Percentiles rank a stretch among this genome's conserved stretches.
Evolutionary conservation across 768 basidiomycete species (phyloP).

Genomic region (Austroboletus eburneus): DNA sequence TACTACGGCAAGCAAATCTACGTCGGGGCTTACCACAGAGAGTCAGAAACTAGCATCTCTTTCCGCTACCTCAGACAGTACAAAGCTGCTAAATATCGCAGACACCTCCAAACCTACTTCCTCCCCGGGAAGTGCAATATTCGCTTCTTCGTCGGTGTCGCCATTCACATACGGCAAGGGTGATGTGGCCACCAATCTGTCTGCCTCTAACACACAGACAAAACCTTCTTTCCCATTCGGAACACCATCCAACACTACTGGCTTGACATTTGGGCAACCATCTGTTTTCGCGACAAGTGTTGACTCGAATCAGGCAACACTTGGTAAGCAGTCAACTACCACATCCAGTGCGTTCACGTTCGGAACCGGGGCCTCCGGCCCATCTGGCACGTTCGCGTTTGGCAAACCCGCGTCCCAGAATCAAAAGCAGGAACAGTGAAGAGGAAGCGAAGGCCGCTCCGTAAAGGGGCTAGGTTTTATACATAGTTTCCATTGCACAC

Average conservation of each 20-base stretch:
- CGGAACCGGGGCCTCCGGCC: conserved; percentile 15
- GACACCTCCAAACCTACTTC: conserved; percentile 3
- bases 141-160: conserved; percentile 7
- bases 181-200: conserved; percentile 1
- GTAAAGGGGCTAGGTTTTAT: background rate
- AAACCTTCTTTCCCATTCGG: conserved; percentile 27
- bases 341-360: conserved; percentile 33
- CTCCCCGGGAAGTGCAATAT: conserved; percentile 3
- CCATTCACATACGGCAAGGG: conserved; percentile 18
- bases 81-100: background rate
- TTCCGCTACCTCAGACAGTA: background rate
- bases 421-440: conserved; percentile 33
- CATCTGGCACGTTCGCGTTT: conserved; percentile 19
- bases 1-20: background rate
- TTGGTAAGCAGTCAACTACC: conserved; percentile 17
- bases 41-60: background rate
- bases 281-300: background rate
- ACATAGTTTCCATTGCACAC: too few relatives aligned
- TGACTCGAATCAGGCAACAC: conserved; percentile 6
- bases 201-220: conserved; percentile 16
- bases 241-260: conserved; percentile 6
- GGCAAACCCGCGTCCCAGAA: conserved; percentile 28
- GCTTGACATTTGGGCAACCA: conserved; percentile 11
- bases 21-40: background rate
- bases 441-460: too few relatives aligned